Evolutionary conservation across 2,329 filamentous ascomycete species (phyloP), one percentile per base, ranked within the genome.

Genomic region (Colletotrichum musae): DNA sequence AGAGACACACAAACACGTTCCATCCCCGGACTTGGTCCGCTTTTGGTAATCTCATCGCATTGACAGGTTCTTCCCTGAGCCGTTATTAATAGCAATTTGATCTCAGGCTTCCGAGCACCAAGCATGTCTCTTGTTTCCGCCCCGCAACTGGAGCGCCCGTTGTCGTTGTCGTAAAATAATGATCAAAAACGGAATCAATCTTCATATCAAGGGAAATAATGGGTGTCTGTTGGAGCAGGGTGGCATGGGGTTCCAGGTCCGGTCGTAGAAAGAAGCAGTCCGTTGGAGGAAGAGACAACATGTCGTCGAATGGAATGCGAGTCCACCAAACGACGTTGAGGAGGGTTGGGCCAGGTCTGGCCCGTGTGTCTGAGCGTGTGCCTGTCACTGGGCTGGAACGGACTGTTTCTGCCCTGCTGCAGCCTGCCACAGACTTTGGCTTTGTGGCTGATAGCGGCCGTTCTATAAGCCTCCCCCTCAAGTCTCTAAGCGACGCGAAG

Each of bases 31-130:
- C 61, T 18, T 41, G 10, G 16, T 58, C 61, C 61, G 59, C 26
- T 43, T 65, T 59, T 48, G 61, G 66, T n/a, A 69, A 69, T 69
- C 66, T 69, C 61, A 21, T 69, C 66, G 66, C 54, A 51, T 65
- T 68, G 54, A 65, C 65, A 56, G 15, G 21, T 58, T 58, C 12
- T 58, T 58, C 12, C 16, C 24, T 51, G 48, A 54, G 60, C 39
- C 53, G 43, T 59, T 64, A 59, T 59, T 64, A 64, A 64, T 64
- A 64, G 58, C 47, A 58, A 53, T 41, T 45, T 18, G 21, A 53
- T 21, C 48, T 21, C 64, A 52, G 52, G 18, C 51, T 67, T 67
- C 36, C 47, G 64, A 64, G 39, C 50, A 36, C 32, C 32, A 36
- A 36, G 32, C 32, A 36, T 36, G 10, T 36, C 32, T 5, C 59